These are phyloP conservation scores for Thermothielavioides terrestris DNA, from an alignment of 495 filamentous ascomycete genomes.

Conservation along the genomic window DNA sequence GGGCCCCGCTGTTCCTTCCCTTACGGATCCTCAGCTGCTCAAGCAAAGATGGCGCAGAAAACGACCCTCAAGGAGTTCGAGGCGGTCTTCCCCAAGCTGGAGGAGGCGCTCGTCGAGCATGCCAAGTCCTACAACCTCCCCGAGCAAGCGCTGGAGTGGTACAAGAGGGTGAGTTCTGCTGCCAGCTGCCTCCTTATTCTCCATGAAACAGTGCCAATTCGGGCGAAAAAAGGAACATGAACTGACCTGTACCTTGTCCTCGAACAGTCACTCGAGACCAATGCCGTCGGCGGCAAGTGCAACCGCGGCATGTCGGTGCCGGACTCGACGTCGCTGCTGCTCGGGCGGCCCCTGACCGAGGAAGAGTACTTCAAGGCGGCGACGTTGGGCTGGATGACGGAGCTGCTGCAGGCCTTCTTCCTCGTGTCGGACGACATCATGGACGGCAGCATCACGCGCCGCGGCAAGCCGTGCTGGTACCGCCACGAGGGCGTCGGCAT, in stretches of 20 bases:
- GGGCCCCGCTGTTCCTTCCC: not conserved
- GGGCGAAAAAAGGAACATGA: too few relatives aligned
- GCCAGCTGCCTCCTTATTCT: not conserved
- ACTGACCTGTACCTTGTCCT: too few relatives aligned
- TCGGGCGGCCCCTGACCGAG: conserved; percentile 57
- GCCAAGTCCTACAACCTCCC: conserved; percentile 74
- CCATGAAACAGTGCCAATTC: not conserved
- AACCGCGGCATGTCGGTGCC: conserved; percentile 98
- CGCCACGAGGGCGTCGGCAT: conserved; percentile 75
- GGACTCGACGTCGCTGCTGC: conserved; percentile 75
- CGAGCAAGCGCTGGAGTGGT: conserved; percentile 76
- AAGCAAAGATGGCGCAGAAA: conserved; percentile 48
- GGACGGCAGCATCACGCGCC: conserved; percentile 88
- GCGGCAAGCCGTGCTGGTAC: conserved; percentile 94
- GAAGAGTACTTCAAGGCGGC: conserved; percentile 80
- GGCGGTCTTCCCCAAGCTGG: conserved; percentile 69
- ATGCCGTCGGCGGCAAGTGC: conserved; percentile 90
- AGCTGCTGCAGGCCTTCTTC: conserved; percentile 97
- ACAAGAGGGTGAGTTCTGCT: conserved; percentile 58
- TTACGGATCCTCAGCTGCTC: not conserved
- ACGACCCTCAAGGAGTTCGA: conserved; percentile 81
- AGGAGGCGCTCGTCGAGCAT: conserved; percentile 67
- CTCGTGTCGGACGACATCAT: conserved; percentile 98
- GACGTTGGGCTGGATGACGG: conserved; percentile 90
- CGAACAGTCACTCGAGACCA: conserved; percentile 71